Percentiles rank a stretch among this genome's conserved stretches.
phyloP scores from a whole-genome alignment of 2,329 filamentous ascomycete genomes.

The Exophiala sp. region DNA sequence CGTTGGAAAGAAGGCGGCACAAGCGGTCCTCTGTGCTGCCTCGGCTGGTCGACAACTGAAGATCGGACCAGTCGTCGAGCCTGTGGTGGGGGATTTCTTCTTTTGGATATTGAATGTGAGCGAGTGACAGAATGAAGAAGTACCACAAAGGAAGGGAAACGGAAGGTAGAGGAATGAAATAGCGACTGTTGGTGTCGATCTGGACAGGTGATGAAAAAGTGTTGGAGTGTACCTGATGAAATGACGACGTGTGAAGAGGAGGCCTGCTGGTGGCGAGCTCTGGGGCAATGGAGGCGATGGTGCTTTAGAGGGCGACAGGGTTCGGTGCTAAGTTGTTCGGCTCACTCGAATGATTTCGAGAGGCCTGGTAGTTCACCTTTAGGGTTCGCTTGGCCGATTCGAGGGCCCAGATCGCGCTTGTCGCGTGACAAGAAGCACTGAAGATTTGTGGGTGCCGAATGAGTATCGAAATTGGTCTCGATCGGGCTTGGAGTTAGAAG shows the following conservation, averaged over 20 bases:
- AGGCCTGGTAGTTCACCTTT: not conserved
- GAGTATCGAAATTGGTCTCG: not conserved
- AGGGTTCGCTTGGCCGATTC: not conserved
- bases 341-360: not conserved
- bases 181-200: constrained; percentile 15
- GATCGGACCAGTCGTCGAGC: not conserved
- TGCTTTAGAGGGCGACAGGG: no score
- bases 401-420: not conserved
- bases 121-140: constrained; percentile 22
- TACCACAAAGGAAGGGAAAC: constrained; percentile 20
- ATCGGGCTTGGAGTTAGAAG: not conserved
- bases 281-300: constrained; percentile 5
- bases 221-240: constrained; percentile 13
- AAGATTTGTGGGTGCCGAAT: not conserved
- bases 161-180: constrained; percentile 10
- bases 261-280: constrained; percentile 19
- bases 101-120: constrained; percentile 11
- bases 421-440: constrained; percentile 9
- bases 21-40: constrained; percentile 12
- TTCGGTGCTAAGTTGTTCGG: no score
- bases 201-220: constrained; percentile 12
- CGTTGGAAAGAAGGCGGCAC: constrained; percentile 7
- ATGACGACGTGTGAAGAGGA: constrained; percentile 22
- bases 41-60: constrained; percentile 10
- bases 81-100: not conserved